A percentile compares a stretch with the other conserved stretches of the same genome.
These are phyloP conservation scores for Meyerozyma smithsonii DNA, from an alignment of 1,139 yeast species.

Conservation along the genomic window DNA sequence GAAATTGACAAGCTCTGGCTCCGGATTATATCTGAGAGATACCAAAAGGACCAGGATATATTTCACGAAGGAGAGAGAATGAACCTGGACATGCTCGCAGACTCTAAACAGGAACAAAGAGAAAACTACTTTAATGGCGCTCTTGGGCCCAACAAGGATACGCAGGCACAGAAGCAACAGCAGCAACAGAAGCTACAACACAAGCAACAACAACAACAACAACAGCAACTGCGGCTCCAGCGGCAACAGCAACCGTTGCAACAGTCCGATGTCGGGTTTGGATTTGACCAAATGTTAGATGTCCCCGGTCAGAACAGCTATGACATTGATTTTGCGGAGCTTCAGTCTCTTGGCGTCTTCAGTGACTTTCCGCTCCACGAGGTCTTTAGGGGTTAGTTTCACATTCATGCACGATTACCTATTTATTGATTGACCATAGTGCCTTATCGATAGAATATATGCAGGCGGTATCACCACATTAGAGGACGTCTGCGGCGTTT, in stretches of 20 bases:
- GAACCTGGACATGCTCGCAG: neutral
- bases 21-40: neutral
- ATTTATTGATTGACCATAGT: too few relatives aligned
- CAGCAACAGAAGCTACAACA: too few relatives aligned
- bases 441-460: neutral
- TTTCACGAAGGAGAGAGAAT: neutral
- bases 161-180: neutral
- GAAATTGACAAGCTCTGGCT: conserved; percentile 4
- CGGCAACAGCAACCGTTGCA: too few relatives aligned
- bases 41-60: neutral
- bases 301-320: neutral
- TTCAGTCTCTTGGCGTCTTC: neutral
- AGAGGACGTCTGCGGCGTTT: neutral
- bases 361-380: neutral
- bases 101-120: neutral
- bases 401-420: too few relatives aligned
- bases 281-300: neutral
- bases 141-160: neutral
- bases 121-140: too few relatives aligned
- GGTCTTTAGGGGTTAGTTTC: neutral
- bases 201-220: too few relatives aligned
- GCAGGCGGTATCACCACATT: neutral
- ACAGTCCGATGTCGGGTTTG: neutral
- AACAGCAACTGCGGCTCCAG: too few relatives aligned
- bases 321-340: neutral